Conservation (phyloP, 2,329 filamentous ascomycete genomes). For the Xylariaceae sp. region DNA sequence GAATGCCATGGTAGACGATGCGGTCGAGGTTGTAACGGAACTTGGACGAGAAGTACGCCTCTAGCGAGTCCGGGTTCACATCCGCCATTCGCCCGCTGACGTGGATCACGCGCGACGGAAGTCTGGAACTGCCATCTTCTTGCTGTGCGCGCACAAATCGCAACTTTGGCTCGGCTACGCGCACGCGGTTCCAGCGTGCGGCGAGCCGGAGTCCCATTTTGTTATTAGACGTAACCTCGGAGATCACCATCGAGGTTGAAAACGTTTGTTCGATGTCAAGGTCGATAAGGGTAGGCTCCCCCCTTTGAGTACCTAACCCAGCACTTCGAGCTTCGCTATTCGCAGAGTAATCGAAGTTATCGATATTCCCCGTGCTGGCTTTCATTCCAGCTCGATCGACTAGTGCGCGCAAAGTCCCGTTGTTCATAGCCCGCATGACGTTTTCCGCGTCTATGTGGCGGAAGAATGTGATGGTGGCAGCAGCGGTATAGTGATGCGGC, state of each 20-base stretch:
- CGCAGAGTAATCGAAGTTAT: background rate
- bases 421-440: conserved; percentile 2
- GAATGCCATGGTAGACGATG: conserved; percentile 1
- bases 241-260: background rate
- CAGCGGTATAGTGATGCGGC: background rate
- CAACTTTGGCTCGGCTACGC: background rate
- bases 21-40: conserved; percentile 10
- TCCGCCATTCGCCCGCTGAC: background rate
- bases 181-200: conserved; percentile 10
- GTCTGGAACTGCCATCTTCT: background rate
- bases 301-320: too few species aligned
- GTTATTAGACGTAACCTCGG: background rate
- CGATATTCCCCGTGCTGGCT: too few species aligned
- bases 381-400: background rate
- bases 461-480: conserved; percentile 9
- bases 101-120: conserved; percentile 11
- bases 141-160: background rate
- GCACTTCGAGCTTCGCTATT: background rate
- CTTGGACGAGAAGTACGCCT: background rate
- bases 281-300: background rate
- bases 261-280: background rate
- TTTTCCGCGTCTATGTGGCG: conserved; percentile 8
- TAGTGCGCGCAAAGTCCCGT: background rate
- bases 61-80: background rate
- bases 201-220: background rate